These are phyloP conservation scores for Syzygium syzygioides DNA, from an alignment of 441 rosid species.

Conservation along the genomic window DNA sequence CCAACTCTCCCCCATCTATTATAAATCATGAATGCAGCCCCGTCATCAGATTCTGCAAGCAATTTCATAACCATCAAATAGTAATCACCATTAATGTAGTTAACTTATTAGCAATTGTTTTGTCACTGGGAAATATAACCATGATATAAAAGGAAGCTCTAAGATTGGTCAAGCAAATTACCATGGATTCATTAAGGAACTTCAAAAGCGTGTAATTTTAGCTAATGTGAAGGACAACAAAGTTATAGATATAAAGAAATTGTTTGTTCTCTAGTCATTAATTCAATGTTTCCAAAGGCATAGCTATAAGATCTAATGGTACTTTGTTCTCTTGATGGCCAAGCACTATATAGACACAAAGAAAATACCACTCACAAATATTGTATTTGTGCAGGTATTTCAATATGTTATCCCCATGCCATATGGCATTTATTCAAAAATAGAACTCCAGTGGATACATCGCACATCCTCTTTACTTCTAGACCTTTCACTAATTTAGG, in stretches of 20 bases:
- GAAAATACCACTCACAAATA: background rate
- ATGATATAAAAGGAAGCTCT: background rate
- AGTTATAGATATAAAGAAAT: background rate
- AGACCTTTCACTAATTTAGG: background rate
- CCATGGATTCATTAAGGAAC: background rate
- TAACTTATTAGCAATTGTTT: background rate
- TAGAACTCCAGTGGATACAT: background rate
- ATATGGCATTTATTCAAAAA: background rate
- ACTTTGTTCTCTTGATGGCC: background rate
- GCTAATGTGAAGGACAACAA: background rate
- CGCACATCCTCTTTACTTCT: background rate
- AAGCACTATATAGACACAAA: background rate
- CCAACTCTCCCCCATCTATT: constrained; percentile 86
- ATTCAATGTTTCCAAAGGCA: background rate
- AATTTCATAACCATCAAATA: background rate
- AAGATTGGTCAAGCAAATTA: background rate
- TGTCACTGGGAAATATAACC: background rate
- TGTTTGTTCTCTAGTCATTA: background rate
- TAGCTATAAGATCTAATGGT: background rate
- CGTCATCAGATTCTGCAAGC: constrained; percentile 55
- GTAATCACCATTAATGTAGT: background rate
- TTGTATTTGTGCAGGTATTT: background rate
- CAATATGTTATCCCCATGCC: background rate
- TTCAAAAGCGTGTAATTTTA: background rate
- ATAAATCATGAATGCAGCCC: constrained; percentile 48